Base-by-base conservation (phyloP, 192 early-diverging fungal species). In the Backusella macrospora region DNA sequence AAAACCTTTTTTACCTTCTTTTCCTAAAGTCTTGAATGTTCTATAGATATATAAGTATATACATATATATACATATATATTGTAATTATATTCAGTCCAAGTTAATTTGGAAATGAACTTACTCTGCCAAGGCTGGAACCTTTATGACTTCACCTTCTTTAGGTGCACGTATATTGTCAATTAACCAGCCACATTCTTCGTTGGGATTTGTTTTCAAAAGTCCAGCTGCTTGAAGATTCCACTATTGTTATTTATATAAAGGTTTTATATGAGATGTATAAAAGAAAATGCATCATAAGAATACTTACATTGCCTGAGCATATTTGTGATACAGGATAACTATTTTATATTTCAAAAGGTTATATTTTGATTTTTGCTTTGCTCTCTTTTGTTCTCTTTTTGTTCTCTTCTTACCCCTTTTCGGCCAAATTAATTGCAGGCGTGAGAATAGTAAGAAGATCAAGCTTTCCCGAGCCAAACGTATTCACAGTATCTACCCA, bases 401-500 rank as follows among this genome's bases (percentile, higher is more conserved):
- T n/a, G 48, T 26, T 78, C 68, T 46, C 21, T 29, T 29, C 29
- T 68, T 85, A 91, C 63, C 93, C 93, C 23, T 91, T 78, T 70
- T 91, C 86, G 2, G 92, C 92, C 6, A 93, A 74, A 68, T 76
- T 77, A 73, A 93, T 90, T 2, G 93, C 93, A 6, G 93, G 93
- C 10, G 66, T 73, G 4, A 95, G 80, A 62, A 92, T 81, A 12
- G 89, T 86, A 8, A 8, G 62, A 44, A 93, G 72, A 12, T 82
- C 66, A 6, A 95, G 34, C 48, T 83, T 81, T 6, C 88, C 84
- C 12, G 86, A 88, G 6, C 93, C 93, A 80, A 93, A 92, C 1
- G 40, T 42, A 65, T 84, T 70, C 3, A 93, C 76, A 1, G 87
- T 84, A 71, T 93, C 92, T 8, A 86, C 77, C 92, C 92, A 95